Evolutionary conservation across 306 rosid species (phyloP), one percentile per base, ranked within the genome.

Genomic region (Benincasa hispida): DNA sequence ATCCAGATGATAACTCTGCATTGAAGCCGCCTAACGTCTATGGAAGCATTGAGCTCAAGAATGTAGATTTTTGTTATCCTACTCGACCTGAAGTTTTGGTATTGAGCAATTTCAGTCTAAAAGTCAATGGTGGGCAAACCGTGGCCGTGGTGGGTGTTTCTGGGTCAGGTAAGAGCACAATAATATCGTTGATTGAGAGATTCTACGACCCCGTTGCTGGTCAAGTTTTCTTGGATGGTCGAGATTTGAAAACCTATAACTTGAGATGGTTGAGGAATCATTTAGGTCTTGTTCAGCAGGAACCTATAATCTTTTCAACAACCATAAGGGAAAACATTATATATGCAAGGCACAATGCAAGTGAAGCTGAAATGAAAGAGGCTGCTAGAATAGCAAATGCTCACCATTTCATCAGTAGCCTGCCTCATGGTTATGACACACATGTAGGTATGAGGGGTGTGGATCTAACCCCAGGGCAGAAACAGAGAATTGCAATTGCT

Each of bases 371-470:
- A 88, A 87, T 95, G 25, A 95, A 95, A 81, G 99, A 92, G 90
- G 99, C 99, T 3, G 99, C 99, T 21, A 88, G 99, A 83, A 92
- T 95, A 76, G 99, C 99, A 50, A 95, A 95, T 81, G 99, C 99
- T 65, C 99, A 95, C 86, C 99, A 95, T 83, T 95, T 95, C 85
- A 95, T 95, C 54, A 95, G 99, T 84, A 92, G 93, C 84, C 81
- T 95, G 90, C 99, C 99, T 57, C 92, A 95, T 83, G 99, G 99
- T 74, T 95, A 95, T 78, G 98, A 95, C 84, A 95, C 99, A 25
- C 99, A 92, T 80, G 96, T 95, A 66, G 99, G 99, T 79, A 95
- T 95, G 99, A 88, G 99, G 85, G 99, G 97, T 50, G 99, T 95
- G 74, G 99, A 95, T 83, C 82, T 95, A 72, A 95, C 99, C 79